These are phyloP conservation scores for Nepenthes mirabilis DNA, from an alignment of 148 eudicot species.

Conservation along the genomic window DNA sequence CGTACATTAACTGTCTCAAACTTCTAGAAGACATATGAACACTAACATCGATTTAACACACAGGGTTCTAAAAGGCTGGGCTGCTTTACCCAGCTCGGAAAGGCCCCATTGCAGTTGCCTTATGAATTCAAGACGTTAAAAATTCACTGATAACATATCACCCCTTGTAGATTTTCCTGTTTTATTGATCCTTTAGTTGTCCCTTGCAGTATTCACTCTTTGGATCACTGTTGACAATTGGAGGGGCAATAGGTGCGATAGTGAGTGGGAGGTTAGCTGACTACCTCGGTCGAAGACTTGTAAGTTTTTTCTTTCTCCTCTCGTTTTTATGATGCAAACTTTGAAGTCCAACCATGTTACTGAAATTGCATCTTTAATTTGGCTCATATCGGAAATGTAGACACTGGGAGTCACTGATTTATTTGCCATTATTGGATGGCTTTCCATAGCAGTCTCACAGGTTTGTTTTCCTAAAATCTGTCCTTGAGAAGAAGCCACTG, in stretches of 20 bases:
- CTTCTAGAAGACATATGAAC: too few species aligned
- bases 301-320: neutral
- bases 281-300: neutral
- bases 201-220: neutral
- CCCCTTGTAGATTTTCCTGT: neutral
- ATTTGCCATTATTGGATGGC: conserved; percentile 22
- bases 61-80: too few species aligned
- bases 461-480: conserved; percentile 3
- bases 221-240: neutral
- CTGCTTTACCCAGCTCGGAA: too few species aligned
- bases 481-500: neutral
- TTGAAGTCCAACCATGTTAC: neutral
- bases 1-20: too few species aligned
- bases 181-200: neutral
- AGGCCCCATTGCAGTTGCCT: too few species aligned
- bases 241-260: neutral
- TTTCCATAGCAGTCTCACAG: conserved; percentile 16
- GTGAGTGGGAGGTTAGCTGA: neutral
- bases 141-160: too few species aligned
- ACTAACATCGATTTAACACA: too few species aligned
- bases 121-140: too few species aligned
- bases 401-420: conserved; percentile 12
- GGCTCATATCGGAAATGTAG: conserved; percentile 9
- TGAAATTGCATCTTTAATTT: neutral
- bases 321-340: neutral